Base-by-base conservation (phyloP, 1,139 yeast genomes). In the Tardiomyces blankii region DNA sequence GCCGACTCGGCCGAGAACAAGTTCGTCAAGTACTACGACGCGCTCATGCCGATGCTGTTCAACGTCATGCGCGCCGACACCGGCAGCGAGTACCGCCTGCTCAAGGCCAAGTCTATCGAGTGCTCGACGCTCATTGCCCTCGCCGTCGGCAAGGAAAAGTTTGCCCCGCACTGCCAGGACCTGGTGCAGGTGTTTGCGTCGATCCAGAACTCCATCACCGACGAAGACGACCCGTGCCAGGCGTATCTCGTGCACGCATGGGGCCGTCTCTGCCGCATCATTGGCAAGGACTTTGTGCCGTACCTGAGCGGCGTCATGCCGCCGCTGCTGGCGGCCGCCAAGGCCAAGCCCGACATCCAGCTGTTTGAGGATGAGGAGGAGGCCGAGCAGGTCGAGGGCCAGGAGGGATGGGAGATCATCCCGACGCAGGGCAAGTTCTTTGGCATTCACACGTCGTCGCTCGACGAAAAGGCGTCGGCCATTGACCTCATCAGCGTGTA, bases 1-100 rank as follows among this genome's bases (percentile, higher is more conserved):
- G 98, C 98, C 1, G 98, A 91, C 66, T 95, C 96, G n/a, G 96
- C 98, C 2, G 88, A 88, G 63, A 75, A 76, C 55, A 84, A 83
- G 61, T 91, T 91, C 61, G 75, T 81, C 56, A 89, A 89, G 67
- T 91, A 91, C 63, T 91, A 89, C 62, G 96, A 88, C 61, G 84
- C 96, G 4, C 74, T 91, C 62, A 91, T 93, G 95, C 96, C 96
- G 11, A 69, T 88, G 54, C 73, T 91, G 52, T 71, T 88, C 48
- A 80, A 82, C 52, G 95, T 91, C 19, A 71, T 91, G 67, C 77
- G 74, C 41, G 72, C 91, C 8, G 94, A 87, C 54, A 76, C 83
- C 64, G 93, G 87, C 43, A 78, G 77, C 44, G 94, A 86, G 55
- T 82, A 82, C 63, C 75, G 94, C 53, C 68, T 83, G 47, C 71